A percentile compares a stretch with the other conserved stretches of the same genome.
These are phyloP conservation scores for Mucor velutinosus DNA, from an alignment of 371 early-diverging fungal genomes.

Conservation along the genomic window DNA sequence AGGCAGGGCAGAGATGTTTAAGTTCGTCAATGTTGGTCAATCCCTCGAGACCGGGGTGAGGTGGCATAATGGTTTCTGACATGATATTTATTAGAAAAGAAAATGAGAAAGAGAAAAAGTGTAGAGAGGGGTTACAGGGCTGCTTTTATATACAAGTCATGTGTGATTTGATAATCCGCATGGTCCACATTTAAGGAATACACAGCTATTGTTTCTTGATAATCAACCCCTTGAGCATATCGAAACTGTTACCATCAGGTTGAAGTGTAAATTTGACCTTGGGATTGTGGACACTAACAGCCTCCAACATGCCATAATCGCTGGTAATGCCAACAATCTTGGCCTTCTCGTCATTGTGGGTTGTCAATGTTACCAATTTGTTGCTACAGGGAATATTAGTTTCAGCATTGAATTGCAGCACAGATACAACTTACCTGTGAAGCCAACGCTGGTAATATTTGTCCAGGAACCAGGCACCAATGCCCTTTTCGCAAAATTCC, in stretches of 20 bases:
- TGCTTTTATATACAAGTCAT: neutral
- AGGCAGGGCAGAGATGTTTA: conserved; percentile 52
- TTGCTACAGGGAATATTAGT: conserved; percentile 30
- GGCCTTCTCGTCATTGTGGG: conserved; percentile 56
- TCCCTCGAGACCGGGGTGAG: conserved; percentile 46
- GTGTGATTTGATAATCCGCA: neutral
- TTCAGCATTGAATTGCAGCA: neutral
- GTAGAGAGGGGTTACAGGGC: neutral
- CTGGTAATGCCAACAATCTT: conserved; percentile 75
- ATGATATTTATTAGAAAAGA: neutral
- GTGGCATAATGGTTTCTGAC: conserved; percentile 23
- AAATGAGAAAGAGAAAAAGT: neutral
- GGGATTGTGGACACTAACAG: conserved; percentile 58
- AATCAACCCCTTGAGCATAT: conserved; percentile 93
- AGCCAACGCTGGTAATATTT: conserved; percentile 83
- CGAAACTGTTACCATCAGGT: conserved; percentile 97
- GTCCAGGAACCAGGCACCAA: conserved; percentile 66
- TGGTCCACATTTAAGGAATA: neutral
- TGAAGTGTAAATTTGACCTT: conserved; percentile 71
- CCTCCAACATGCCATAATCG: conserved; percentile 72
- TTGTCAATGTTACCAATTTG: conserved; percentile 70
- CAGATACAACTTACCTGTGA: conserved; percentile 58
- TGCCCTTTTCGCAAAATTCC: conserved; percentile 68
- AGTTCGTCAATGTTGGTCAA: conserved; percentile 39
- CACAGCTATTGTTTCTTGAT: conserved; percentile 57